Percentiles rank a stretch among this genome's conserved stretches.
Conservation (phyloP, 768 basidiomycete species). For the Pulveroboletus sp. region DNA sequence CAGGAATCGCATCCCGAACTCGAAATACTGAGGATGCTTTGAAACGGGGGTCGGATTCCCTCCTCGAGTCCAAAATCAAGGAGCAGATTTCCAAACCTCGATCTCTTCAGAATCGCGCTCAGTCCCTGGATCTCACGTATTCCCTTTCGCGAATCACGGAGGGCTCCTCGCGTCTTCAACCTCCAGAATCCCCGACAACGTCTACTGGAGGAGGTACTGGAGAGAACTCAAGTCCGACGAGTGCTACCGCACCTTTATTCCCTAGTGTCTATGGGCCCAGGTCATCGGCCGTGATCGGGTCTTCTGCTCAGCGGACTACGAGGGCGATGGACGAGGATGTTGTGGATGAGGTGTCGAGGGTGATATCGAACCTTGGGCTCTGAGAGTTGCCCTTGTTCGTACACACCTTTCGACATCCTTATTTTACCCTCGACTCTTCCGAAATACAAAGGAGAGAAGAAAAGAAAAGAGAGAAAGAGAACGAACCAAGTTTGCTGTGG, state of each 20-base stretch:
- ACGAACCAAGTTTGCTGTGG: slow-evolving; percentile 4
- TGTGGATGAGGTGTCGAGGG: slow-evolving; percentile 69
- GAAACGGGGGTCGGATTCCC: slow-evolving; percentile 80
- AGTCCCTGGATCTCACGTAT: slow-evolving; percentile 83
- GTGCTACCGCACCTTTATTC: slow-evolving; percentile 74
- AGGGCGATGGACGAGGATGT: slow-evolving; percentile 48
- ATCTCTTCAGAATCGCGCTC: slow-evolving; percentile 80
- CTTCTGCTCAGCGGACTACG: slow-evolving; percentile 41
- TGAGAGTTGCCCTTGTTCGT: slow-evolving; percentile 29
- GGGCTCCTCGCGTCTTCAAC: slow-evolving; percentile 53
- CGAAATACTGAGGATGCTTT: slow-evolving; percentile 70
- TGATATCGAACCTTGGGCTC: slow-evolving; percentile 72
- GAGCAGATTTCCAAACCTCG: slow-evolving; percentile 74
- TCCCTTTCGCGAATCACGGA: slow-evolving; percentile 82
- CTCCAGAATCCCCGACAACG: slow-evolving; percentile 77
- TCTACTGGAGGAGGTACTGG: slow-evolving; percentile 69
- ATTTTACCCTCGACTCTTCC: slow-evolving; percentile 8
- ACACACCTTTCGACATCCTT: slow-evolving; percentile 5
- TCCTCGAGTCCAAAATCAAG: slow-evolving; percentile 80
- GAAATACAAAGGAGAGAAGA: slow-evolving; percentile 7
- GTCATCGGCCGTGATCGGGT: slow-evolving; percentile 43
- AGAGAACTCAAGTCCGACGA: slow-evolving; percentile 75
- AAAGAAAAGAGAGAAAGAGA: slow-evolving; percentile 2
- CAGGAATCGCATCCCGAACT: slow-evolving; percentile 63
- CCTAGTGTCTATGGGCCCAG: slow-evolving; percentile 81